phyloP scores from a whole-genome alignment of 441 rosid species.

The Gossypium lobatum region DNA sequence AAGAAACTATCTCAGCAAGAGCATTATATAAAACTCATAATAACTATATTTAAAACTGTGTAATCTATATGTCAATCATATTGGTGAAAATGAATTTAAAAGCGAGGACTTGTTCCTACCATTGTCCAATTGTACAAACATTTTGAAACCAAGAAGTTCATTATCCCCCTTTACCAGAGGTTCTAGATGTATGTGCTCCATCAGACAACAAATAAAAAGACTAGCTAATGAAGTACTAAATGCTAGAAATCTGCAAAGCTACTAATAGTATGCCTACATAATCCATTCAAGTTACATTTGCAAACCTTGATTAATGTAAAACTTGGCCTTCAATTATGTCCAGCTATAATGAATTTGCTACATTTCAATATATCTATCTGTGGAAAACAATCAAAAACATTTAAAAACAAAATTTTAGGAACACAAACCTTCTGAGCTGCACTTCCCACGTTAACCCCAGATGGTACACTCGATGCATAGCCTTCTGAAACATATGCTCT shows the following conservation, averaged over 20 bases:
- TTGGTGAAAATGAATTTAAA: neutral
- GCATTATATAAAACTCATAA: neutral
- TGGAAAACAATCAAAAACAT: neutral
- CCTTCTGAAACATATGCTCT: slow-evolving; percentile 42
- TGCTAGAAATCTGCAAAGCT: neutral
- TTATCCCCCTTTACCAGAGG: neutral
- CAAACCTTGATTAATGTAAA: neutral
- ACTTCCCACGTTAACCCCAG: slow-evolving; percentile 26
- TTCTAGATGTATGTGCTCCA: neutral
- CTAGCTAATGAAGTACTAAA: neutral
- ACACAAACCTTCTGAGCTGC: slow-evolving; percentile 47
- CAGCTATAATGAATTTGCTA: neutral
- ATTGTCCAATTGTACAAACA: neutral
- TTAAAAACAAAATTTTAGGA: slow-evolving; percentile 1
- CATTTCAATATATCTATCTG: neutral
- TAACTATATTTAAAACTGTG: neutral
- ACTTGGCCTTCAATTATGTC: neutral
- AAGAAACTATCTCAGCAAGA: slow-evolving; percentile 17
- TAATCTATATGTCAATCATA: neutral
- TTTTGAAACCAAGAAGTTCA: neutral
- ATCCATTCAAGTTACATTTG: neutral
- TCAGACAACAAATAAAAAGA: neutral
- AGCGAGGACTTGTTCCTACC: neutral
- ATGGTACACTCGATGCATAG: slow-evolving; percentile 53
- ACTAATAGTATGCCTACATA: neutral